Base-by-base conservation (phyloP, 1,284 basidiomycete species). In the Laetiporus sulphureus region DNA sequence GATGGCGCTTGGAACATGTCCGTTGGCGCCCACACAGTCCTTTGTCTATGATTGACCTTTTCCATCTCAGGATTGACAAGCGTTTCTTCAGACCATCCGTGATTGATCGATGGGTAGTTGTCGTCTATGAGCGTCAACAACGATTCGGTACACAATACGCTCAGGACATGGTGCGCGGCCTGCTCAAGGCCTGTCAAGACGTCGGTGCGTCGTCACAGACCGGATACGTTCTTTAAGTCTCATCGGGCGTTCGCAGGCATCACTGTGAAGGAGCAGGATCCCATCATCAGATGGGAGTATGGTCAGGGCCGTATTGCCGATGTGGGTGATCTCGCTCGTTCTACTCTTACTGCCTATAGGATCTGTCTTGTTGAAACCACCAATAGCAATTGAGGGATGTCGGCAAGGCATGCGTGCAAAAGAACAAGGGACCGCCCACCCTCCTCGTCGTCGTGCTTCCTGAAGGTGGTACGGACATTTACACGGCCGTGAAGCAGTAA, bases 1-100 rank as follows among this genome's bases (percentile, higher is more conserved):
- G 71, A 83, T 33, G 84, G 83, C 11, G 60, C 72, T 1, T 85
- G 82, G 82, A 85, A 86, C 43, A 83, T 84, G 80, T 77, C 30
- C 27, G 63, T 37, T 30, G 11, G 33, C 32, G 4, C 12, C 13
- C 34, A 42, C 25, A 36, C 13, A 25, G 23, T 18, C 38, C 36
- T 13, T 24, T 33, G 5, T 40, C 3, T 42, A 12, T 53, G 6
- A 47, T 50, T n/a, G 50, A 15, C 40, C 30, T 37, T 30, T 16
- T 23, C 32, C 44, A 15, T 47, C n/a, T n/a, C n/a, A 83, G 77
- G 80, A 68, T 79, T 3, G 78, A 80, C 45, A 82, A 83, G 49
- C 67, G 68, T 31, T 83, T 87, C 61, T 79, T 64, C 55, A 59
- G 57, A 32, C 72, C 83, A 0, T 65, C 64, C 2, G 54, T 46